Base-by-base conservation (phyloP, 2,329 filamentous ascomycete species). In the Colletotrichum camelliae region DNA sequence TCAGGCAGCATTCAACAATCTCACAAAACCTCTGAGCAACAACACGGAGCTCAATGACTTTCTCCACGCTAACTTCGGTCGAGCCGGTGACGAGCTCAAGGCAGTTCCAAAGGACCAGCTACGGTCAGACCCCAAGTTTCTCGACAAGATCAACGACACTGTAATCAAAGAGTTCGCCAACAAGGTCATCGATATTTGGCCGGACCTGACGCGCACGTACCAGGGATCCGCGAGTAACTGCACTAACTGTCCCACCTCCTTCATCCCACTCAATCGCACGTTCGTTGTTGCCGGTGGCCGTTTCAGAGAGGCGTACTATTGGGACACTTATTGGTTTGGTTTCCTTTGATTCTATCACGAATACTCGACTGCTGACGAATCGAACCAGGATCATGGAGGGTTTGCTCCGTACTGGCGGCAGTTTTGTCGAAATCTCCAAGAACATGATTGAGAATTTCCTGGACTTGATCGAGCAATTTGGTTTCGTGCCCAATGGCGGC, bases 211-310 rank as follows among this genome's bases (percentile, higher is more conserved):
- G 7, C 87, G 93, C 43, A 84, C 86, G 27, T 94, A 93, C 81
- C 84, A 85, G 16, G 88, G 88, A 69, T 81, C 85, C n/a, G 80
- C 81, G 24, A 88, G 80, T 29, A 89, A 88, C 78, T 94, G 92
- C 85, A 85, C 87, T 10, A 87, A 87, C 39, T 94, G 92, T 77
- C 91, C 91, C 39, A 88, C 89, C 79, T 93, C 92, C 81, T 94
- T 93, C 83, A 90, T 94, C 72, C 91, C 92, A 8, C 81, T 94
- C 75, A 93, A 93, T 79, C 89, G 91, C 73, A 92, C 91, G 4
- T 94, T 94, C 79, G 91, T 94, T n/a, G 89, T 94, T 18, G 92
- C 92, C 5, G 92, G 92, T 15, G 92, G 93, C n/a, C 91, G 93
- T 35, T 94, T 94, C 86, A 87, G 92, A 39, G 93, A 94, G 82